Evolutionary conservation across 2,329 filamentous ascomycete species (phyloP), one percentile per base, ranked within the genome.

Genomic region (Periconia macrospinosa): DNA sequence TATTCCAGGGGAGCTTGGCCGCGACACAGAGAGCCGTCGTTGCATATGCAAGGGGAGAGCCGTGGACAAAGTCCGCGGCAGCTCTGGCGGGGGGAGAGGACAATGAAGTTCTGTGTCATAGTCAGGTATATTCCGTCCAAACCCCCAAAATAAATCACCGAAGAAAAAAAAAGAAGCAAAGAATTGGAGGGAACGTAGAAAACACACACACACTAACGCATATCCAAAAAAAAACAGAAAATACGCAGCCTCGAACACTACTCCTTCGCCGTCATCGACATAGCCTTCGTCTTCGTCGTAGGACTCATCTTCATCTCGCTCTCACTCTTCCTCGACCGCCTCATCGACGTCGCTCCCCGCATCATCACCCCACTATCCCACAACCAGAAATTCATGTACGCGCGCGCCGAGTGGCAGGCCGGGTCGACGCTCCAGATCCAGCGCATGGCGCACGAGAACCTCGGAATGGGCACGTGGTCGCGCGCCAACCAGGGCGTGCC

Each of bases 1-100:
- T 67, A 68, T 60, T 68, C 45, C 63, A 59, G 20, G 56, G 56
- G 6, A 53, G 53, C 9, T 53, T 76, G 1, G 69, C 71, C 10
- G 52, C 53, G 1, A 33, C 73, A 2, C 73, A 75, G 55, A 40
- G 52, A 14, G 37, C 45, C 2, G 50, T 59, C 27, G 52, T 66
- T 19, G 14, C 6, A 15, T 41, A 41, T n/a, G 41, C 49, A 11
- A 43, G 20, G 6, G 17, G 30, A 3, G 41, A 30, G 13, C 41
- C 30, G 15, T 43, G 30, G 30, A 11, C 47, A 15, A 30, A 19
- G 11, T 13, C 30, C 5, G 35, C 30, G 10, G 47, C 47, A 11
- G 7, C 9, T 41, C 14, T 11, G 13, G 30, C 30, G 13, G 41
- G n/a, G 37, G 19, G 17, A 27, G 19, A 17, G n/a, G n/a, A n/a